Percentiles rank a stretch among this genome's conserved stretches.
Conservation (phyloP, 371 early-diverging fungal genomes). For the Saksenaea oblongispora region DNA sequence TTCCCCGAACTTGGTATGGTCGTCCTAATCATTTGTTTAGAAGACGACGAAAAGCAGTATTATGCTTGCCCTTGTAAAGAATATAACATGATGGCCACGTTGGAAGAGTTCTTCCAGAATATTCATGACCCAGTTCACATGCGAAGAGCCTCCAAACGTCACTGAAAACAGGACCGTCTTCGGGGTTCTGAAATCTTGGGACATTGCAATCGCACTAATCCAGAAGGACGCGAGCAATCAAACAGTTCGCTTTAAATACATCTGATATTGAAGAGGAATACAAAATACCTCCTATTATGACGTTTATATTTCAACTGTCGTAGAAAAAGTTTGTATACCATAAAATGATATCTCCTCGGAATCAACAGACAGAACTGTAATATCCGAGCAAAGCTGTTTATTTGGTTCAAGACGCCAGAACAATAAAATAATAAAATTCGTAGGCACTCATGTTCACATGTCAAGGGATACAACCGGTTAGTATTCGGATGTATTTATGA, state of each 20-base stretch:
- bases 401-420: no score
- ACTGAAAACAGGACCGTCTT: conserved; percentile 8
- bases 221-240: neutral
- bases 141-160: conserved; percentile 12
- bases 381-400: no score
- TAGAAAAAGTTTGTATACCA: no score
- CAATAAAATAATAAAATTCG: no score
- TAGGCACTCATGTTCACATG: no score
- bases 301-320: neutral
- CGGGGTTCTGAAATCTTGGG: neutral
- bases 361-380: no score
- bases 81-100: conserved; percentile 13
- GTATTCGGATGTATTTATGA: no score
- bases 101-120: conserved; percentile 7
- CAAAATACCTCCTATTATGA: neutral
- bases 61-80: conserved; percentile 4
- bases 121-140: conserved; percentile 11
- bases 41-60: neutral
- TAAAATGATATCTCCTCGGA: no score
- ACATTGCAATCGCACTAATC: neutral
- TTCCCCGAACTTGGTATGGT: conserved; percentile 16
- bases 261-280: neutral
- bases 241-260: neutral
- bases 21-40: conserved; percentile 16
- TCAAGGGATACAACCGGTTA: no score